Percentiles rank a stretch among this genome's conserved stretches.
Evolutionary conservation across 257 asterid genomes (phyloP).

Genomic region (Salvia miltiorrhiza): DNA sequence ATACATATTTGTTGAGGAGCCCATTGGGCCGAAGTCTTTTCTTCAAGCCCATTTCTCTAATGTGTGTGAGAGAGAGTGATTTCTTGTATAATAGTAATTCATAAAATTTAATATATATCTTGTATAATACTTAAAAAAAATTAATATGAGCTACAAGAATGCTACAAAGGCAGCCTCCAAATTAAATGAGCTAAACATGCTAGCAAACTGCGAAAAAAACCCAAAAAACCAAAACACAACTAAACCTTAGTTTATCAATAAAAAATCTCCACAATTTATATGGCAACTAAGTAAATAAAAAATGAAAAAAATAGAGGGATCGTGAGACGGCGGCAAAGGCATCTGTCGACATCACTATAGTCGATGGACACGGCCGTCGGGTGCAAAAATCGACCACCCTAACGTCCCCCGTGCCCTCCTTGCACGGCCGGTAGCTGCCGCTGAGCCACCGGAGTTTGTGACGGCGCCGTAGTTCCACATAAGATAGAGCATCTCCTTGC

Average conservation of each 20-base stretch:
- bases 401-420: constrained; percentile 45
- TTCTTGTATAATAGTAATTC: too few species aligned
- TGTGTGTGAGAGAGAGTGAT: too few species aligned
- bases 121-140: too few species aligned
- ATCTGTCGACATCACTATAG: constrained; percentile 54
- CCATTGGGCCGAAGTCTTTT: constrained; percentile 13
- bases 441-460: constrained; percentile 58
- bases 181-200: background rate
- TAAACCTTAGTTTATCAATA: background rate
- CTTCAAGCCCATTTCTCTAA: background rate
- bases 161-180: background rate
- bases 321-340: constrained; percentile 54
- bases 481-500: too few species aligned
- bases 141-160: background rate
- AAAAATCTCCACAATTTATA: too few species aligned
- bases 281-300: too few species aligned
- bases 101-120: too few species aligned
- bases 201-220: background rate
- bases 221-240: too few species aligned
- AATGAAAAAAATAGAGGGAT: constrained; percentile 10
- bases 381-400: constrained; percentile 66
- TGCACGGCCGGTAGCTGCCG: constrained; percentile 55
- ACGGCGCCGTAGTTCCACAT: constrained; percentile 76
- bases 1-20: too few species aligned
- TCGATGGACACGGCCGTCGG: constrained; percentile 62